Base-by-base conservation (phyloP, 345 rosid species). In the Luvunga scandens region DNA sequence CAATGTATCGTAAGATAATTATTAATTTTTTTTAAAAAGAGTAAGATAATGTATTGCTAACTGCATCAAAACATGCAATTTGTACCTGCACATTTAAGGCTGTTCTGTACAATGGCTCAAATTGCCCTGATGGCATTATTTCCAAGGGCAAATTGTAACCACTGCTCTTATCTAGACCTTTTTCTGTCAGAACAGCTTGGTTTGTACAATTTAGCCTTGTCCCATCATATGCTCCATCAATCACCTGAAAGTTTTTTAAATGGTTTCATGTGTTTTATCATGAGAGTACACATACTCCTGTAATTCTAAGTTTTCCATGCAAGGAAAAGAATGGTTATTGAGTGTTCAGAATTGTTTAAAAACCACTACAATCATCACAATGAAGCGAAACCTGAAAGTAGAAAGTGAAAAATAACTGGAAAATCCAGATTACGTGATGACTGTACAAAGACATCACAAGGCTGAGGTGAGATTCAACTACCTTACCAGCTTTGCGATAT, bases 401-500 rank as follows among this genome's bases (percentile, higher is more conserved):
- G 66, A 74, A 18, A 19, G 38, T 14, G 74, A 55, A 9, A 9
- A 24, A 66, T 30, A 61, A 56, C 48, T 30, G 64, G 28, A 45
- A 55, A 77, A 42, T 27, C 56, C 80, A 55, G 34, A 57, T 36
- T 28, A 81, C 5, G 3, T 25, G 14, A 60, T 39, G 57, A 42
- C 21, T 66, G 56, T 76, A 53, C 36, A 38, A 33, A 55, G 13
- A 14, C 63, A 65, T 36, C 62, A 33, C 61, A 56, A 77, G 81
- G 68, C 27, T 50, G 74, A 73, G 65, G 80, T 69, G 83, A 82
- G 86, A 83, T 77, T 83, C 79, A 87, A 90, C 86, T 91, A 91
- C 97, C 98, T 92, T 93, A 93, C 97, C 99, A 89, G 92, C 85
- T 95, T 95, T 79, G 90, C 93, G 1, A 95, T 86, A 81, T 93